Evolutionary conservation across 345 rosid genomes (phyloP).

Genomic region (Capsella bursapastoris): DNA sequence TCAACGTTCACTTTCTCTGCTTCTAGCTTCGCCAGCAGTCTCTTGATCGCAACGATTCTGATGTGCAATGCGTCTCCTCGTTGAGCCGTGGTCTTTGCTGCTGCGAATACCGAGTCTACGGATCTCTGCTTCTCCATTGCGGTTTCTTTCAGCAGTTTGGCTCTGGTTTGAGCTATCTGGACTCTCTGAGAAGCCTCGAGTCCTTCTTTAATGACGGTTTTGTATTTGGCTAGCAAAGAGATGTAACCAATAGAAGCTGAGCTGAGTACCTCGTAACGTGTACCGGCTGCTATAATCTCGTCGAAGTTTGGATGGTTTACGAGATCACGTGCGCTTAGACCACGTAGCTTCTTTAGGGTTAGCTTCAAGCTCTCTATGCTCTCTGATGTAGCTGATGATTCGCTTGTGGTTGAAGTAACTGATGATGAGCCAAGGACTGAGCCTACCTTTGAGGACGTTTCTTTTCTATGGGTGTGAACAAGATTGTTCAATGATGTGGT

Average conservation of each 20-base stretch:
- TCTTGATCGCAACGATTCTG: constrained; percentile 43
- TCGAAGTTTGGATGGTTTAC: constrained; percentile 43
- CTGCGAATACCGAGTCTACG: constrained; percentile 26
- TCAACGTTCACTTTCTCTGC: constrained; percentile 39
- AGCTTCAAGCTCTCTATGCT: constrained; percentile 37
- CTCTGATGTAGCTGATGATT: constrained; percentile 43
- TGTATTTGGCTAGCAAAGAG: constrained; percentile 49
- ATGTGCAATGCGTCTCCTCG: constrained; percentile 34
- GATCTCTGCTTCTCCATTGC: constrained; percentile 45
- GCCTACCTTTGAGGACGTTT: constrained; percentile 35
- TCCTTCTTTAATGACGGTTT: constrained; percentile 48
- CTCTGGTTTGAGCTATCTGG: constrained; percentile 37
- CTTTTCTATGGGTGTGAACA: constrained; percentile 36
- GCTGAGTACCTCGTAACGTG: constrained; percentile 45
- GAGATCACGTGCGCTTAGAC: constrained; percentile 43
- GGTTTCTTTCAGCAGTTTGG: constrained; percentile 43
- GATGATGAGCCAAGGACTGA: constrained; percentile 32
- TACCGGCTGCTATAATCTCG: constrained; percentile 42
- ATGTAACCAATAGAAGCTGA: constrained; percentile 48
- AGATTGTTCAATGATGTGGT: constrained; percentile 39
- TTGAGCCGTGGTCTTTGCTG: constrained; percentile 32
- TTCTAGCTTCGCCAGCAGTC: constrained; percentile 44
- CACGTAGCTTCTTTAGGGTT: constrained; percentile 37
- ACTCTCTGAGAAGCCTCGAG: constrained; percentile 48
- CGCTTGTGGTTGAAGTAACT: constrained; percentile 42